phyloP scores from a whole-genome alignment of 768 basidiomycete genomes.

The Lactifluus pinguis region DNA sequence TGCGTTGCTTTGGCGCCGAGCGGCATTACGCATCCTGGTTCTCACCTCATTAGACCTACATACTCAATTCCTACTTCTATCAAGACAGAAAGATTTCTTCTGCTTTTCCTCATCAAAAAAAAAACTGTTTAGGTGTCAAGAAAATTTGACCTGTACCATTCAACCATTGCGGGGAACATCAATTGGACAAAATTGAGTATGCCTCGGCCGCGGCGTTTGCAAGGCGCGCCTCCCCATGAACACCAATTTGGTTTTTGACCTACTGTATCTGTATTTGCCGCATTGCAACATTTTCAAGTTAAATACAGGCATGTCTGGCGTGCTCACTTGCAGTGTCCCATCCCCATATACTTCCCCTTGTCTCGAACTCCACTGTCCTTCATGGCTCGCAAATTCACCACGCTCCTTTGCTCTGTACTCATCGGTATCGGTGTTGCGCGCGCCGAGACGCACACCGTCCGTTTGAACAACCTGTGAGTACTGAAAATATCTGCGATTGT shows the following conservation, averaged over 20 bases:
- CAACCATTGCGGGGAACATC: too few species aligned
- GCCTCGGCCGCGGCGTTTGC: too few species aligned
- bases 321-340: neutral
- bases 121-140: too few species aligned
- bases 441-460: conserved; percentile 3
- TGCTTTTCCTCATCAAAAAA: too few species aligned
- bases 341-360: neutral
- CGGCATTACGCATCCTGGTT: too few species aligned
- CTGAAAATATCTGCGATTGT: neutral
- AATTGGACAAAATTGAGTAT: too few species aligned
- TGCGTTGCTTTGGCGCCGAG: too few species aligned
- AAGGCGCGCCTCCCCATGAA: too few species aligned
- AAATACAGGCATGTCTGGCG: neutral
- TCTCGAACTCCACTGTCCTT: neutral
- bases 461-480: conserved; percentile 2
- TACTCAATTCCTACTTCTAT: too few species aligned
- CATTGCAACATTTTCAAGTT: neutral
- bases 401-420: neutral
- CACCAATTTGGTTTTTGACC: neutral
- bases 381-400: neutral
- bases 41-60: too few species aligned
- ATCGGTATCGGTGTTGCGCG: neutral
- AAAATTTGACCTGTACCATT: too few species aligned
- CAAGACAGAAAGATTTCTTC: too few species aligned
- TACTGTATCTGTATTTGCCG: neutral